A percentile compares a stretch with the other conserved stretches of the same genome.
Conservation (phyloP, 352 stramenopile species). For the Paralagenidium karlingii region DNA sequence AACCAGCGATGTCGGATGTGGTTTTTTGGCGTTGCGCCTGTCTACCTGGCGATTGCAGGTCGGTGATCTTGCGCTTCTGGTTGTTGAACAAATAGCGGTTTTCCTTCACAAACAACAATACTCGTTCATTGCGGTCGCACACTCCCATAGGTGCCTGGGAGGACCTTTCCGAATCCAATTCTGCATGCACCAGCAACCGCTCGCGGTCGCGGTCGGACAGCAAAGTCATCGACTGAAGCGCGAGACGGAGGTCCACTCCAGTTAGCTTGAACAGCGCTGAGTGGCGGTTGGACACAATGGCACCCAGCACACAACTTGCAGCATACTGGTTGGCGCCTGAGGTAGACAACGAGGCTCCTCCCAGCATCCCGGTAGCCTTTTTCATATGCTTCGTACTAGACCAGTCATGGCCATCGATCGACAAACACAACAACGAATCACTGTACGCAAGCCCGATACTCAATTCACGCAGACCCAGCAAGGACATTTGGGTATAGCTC, state of each 20-base stretch:
- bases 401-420: constrained; percentile 76
- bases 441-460: constrained; percentile 54
- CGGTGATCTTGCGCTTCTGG: too few species aligned
- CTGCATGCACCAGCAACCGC: neutral
- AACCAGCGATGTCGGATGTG: too few species aligned
- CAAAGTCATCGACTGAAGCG: neutral
- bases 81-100: too few species aligned
- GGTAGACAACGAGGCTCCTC: constrained; percentile 33
- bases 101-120: neutral
- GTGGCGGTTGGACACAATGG: constrained; percentile 51
- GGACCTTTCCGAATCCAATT: too few species aligned
- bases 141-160: neutral
- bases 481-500: constrained; percentile 71
- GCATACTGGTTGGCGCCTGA: constrained; percentile 63
- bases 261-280: constrained; percentile 68
- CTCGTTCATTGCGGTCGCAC: neutral
- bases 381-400: constrained; percentile 76
- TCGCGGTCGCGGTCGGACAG: neutral
- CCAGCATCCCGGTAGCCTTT: constrained; percentile 31
- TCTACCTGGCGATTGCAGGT: too few species aligned
- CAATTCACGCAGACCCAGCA: constrained; percentile 58
- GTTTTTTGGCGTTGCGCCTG: too few species aligned
- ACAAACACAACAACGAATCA: constrained; percentile 42
- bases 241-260: constrained; percentile 47
- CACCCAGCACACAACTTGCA: constrained; percentile 54